Evolutionary conservation across 1,284 basidiomycete species (phyloP).

Genomic region (Meira miltonrushii): DNA sequence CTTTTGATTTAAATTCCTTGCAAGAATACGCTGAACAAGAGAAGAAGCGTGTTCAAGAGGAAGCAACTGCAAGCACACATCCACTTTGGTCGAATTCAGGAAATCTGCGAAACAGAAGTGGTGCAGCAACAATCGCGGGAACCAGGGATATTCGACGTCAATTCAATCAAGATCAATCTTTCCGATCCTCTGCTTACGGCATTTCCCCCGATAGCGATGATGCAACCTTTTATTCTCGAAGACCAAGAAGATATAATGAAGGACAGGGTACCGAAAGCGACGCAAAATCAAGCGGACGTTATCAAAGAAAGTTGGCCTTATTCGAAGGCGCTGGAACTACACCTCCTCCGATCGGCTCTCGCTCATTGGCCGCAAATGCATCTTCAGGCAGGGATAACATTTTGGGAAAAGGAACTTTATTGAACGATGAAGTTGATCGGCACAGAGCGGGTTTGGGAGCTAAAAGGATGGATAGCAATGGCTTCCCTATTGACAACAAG

Average conservation of each 20-base stretch:
- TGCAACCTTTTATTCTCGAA: constrained; percentile 47
- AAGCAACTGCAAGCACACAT: constrained; percentile 10
- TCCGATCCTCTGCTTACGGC: constrained; percentile 21
- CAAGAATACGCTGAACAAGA: constrained; percentile 46
- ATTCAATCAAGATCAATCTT: not conserved
- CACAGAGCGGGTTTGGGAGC: not conserved
- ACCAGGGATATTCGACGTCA: not conserved
- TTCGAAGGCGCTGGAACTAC: constrained; percentile 66
- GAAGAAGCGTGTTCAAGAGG: constrained; percentile 28
- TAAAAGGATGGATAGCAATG: not conserved
- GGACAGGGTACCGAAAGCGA: constrained; percentile 18
- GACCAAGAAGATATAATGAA: constrained; percentile 35
- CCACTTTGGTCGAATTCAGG: constrained; percentile 18
- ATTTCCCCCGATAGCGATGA: constrained; percentile 44
- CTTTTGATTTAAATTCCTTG: constrained; percentile 42
- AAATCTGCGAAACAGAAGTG: constrained; percentile 19
- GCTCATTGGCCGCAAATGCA: constrained; percentile 26
- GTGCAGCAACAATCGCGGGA: not conserved
- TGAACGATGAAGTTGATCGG: constrained; percentile 9
- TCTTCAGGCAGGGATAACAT: constrained; percentile 30
- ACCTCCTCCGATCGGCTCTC: constrained; percentile 26
- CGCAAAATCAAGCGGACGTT: constrained; percentile 32
- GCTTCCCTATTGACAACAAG: constrained; percentile 35
- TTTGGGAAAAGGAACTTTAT: constrained; percentile 54
- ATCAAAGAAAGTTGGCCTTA: constrained; percentile 78